A percentile compares a stretch with the other conserved stretches of the same genome.
phyloP scores from a whole-genome alignment of 164 flowering plant genomes.

The Santalum album region DNA sequence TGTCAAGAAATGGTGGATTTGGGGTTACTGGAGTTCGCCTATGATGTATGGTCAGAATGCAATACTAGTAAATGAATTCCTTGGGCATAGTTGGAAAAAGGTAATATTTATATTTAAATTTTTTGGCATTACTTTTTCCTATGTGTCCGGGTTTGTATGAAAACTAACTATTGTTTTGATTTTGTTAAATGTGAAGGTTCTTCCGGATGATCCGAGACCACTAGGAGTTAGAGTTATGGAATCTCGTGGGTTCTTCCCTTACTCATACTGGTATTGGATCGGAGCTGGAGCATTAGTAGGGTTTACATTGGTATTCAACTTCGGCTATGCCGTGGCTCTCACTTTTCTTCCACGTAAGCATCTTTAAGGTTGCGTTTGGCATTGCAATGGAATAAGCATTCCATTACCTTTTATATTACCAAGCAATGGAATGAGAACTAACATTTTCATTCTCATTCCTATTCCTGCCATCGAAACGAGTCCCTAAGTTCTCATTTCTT shows the following conservation, averaged over 20 bases:
- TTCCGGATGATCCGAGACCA: not conserved
- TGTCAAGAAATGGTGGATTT: conserved; percentile 29
- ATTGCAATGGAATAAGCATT: too few species aligned
- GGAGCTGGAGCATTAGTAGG: conserved; percentile 22
- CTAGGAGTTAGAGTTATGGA: conserved; percentile 20
- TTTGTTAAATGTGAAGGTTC: conserved; percentile 4
- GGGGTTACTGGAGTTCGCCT: conserved; percentile 41
- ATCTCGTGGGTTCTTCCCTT: conserved; percentile 22
- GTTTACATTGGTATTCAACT: conserved; percentile 20
- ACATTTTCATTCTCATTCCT: too few species aligned
- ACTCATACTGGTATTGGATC: conserved; percentile 31
- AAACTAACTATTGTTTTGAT: not conserved
- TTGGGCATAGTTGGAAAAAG: conserved; percentile 23
- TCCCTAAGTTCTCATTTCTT: too few species aligned
- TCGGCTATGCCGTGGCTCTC: conserved; percentile 12
- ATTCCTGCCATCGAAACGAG: too few species aligned
- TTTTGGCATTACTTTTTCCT: not conserved
- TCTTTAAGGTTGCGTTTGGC: too few species aligned
- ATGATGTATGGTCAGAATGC: conserved; percentile 32
- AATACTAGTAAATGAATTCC: conserved; percentile 25
- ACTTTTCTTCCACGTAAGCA: conserved; percentile 24
- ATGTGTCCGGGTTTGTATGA: not conserved
- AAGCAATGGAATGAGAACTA: too few species aligned
- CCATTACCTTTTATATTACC: too few species aligned
- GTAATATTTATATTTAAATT: conserved; percentile 10